A percentile compares a stretch with the other conserved stretches of the same genome.
Evolutionary conservation across 83 land plant genomes (phyloP).

Genomic region (Diphasiastrum complanatum): DNA sequence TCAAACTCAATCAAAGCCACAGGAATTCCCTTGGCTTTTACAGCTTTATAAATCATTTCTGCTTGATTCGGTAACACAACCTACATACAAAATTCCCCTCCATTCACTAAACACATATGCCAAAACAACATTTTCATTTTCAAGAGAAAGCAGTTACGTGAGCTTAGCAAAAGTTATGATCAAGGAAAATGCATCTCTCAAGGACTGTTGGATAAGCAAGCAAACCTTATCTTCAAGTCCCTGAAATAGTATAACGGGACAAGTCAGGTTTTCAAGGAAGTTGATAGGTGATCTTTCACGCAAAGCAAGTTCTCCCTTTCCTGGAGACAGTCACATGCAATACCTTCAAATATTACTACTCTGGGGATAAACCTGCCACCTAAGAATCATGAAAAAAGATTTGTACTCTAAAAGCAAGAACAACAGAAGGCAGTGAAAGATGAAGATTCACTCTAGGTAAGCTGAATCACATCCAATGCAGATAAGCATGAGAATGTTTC

Average conservation of each 20-base stretch:
- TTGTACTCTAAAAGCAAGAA: neutral
- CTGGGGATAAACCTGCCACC: no score
- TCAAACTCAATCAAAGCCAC: slow-evolving; percentile 93
- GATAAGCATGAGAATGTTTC: neutral
- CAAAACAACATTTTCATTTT: neutral
- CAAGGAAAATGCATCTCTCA: no score
- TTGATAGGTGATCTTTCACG: slow-evolving; percentile 79
- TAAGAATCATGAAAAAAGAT: no score
- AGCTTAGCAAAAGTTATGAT: neutral
- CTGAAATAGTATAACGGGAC: slow-evolving; percentile 84
- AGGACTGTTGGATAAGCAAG: no score
- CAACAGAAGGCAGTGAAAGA: neutral
- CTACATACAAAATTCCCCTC: slow-evolving; percentile 19
- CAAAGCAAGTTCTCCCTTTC: slow-evolving; percentile 37
- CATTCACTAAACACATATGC: no score
- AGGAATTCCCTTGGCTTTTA: slow-evolving; percentile 75
- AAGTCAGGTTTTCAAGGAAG: slow-evolving; percentile 61
- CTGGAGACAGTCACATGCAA: slow-evolving; percentile 27
- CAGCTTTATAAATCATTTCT: slow-evolving; percentile 64
- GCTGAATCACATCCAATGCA: no score
- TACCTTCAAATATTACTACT: neutral
- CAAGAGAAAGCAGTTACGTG: no score
- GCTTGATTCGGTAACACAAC: slow-evolving; percentile 79
- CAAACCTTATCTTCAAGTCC: slow-evolving; percentile 88
- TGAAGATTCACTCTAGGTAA: neutral